Base-by-base conservation (phyloP, 2,329 filamentous ascomycete genomes). In the Pyrenochaeta sp. region DNA sequence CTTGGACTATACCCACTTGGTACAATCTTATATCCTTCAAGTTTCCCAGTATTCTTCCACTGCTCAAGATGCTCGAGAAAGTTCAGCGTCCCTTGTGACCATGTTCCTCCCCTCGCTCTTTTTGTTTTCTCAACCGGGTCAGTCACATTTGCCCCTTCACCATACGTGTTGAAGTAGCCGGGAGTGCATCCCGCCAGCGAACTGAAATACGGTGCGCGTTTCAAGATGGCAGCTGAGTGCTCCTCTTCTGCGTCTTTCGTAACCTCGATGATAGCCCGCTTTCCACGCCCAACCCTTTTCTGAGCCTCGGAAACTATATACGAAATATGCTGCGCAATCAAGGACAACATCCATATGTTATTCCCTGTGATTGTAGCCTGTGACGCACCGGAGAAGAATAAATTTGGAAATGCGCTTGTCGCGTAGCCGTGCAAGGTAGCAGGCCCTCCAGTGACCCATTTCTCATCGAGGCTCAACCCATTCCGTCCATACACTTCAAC, bases 391-490 rank as follows among this genome's bases (percentile, higher is more conserved):
- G 11, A 46, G 24, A 41, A 52, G 21, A 59, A 46, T 6, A 59
- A 35, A 11, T 59, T 59, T 8, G 58, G 58, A 35, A 61, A 59
- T 23, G 35, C 44, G 22, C 48, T 38, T 11, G 47, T 47, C 10
- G 38, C 27, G 20, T 48, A 24, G 1, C 55, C 47, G 60, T 84
- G 81, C 1, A 84, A 66, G 0, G 76, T 58, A 1, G 67, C 54
- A 27, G 35, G 38, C 1, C 75, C 53, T 0, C 74, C 76, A 1
- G 67, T 53, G n/a, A 60, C 58, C 52, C 75, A 80, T 54, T 76
- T 76, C 2, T 76, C 64, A 8, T 73, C 67, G 20, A 83, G 53
- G 8, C 73, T 61, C 6, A 63, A 45, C 1, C 76, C 76, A 15
- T 69, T 61, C 7, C 74, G 71, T 19, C 80, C 81, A 3, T 51